Evolutionary conservation across 768 basidiomycete genomes (phyloP).

Genomic region (Gloeopeniophorella convolvens): DNA sequence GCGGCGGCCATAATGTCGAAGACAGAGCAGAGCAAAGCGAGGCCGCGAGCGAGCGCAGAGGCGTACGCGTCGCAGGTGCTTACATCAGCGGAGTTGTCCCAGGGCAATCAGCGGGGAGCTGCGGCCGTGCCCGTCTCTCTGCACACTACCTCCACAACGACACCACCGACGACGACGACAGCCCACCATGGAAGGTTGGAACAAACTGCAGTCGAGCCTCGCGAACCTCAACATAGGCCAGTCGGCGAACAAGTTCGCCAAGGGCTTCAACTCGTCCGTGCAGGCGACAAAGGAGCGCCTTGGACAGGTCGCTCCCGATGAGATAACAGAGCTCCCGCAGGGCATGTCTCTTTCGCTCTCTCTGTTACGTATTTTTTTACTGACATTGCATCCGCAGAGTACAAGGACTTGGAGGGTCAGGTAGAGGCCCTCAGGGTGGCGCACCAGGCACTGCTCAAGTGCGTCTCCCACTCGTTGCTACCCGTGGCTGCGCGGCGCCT

Average conservation of each 20-base stretch:
- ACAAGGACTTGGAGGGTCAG: conserved; percentile 90
- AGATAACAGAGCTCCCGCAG: conserved; percentile 91
- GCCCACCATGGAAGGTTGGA: conserved; percentile 49
- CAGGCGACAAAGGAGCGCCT: conserved; percentile 85
- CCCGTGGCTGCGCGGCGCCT: too few relatives aligned
- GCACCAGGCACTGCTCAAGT: conserved; percentile 77
- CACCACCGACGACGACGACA: conserved; percentile 6
- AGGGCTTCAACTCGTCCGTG: conserved; percentile 74
- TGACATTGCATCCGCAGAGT: conserved; percentile 48
- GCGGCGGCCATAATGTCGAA: conserved; percentile 37
- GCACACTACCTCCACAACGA: neutral
- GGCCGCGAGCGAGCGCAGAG: neutral
- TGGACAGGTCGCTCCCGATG: conserved; percentile 83
- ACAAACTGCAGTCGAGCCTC: conserved; percentile 57
- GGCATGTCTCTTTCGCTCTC: conserved; percentile 36
- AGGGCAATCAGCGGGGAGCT: neutral
- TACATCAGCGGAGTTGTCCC: conserved; percentile 5
- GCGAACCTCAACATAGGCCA: conserved; percentile 63
- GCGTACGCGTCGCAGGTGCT: conserved; percentile 13
- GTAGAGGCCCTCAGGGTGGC: conserved; percentile 87
- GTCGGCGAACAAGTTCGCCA: conserved; percentile 68
- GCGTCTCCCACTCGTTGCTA: conserved; percentile 23
- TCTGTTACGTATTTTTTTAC: neutral
- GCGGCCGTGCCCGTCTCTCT: neutral
- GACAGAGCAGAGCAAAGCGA: neutral